Conservation (phyloP, 805 yeast genomes). For the Spathaspora passalidarum region DNA sequence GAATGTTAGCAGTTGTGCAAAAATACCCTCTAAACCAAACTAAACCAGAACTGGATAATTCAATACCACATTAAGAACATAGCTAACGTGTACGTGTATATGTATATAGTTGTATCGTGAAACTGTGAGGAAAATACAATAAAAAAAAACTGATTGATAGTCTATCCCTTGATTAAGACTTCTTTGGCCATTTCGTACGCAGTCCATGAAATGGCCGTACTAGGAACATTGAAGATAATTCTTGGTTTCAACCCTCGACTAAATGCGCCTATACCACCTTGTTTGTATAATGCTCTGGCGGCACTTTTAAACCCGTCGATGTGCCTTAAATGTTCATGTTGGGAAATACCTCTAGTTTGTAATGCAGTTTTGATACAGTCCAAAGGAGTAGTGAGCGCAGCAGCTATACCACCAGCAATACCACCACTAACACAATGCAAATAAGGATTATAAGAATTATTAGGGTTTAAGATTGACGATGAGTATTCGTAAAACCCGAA, state of each 20-base stretch:
- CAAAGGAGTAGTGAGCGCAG: conserved; percentile 90
- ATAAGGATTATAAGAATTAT: conserved; percentile 77
- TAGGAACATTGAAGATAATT: conserved; percentile 87
- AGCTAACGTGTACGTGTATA: background rate
- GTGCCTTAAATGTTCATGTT: conserved; percentile 44
- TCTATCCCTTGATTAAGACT: conserved; percentile 38
- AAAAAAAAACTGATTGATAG: background rate
- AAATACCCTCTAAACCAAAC: background rate
- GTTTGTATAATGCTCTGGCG: conserved; percentile 58
- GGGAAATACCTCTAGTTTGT: conserved; percentile 71
- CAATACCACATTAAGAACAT: background rate
- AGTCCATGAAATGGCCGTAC: conserved; percentile 97
- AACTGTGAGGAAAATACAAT: too few species aligned
- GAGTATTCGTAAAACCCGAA: conserved; percentile 88
- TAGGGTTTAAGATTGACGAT: conserved; percentile 76
- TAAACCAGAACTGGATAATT: background rate
- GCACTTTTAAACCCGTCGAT: conserved; percentile 72
- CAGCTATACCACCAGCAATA: conserved; percentile 91
- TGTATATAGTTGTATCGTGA: background rate
- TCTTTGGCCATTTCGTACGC: conserved; percentile 96
- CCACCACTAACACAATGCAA: conserved; percentile 92
- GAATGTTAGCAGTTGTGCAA: background rate
- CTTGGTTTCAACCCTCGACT: conserved; percentile 86
- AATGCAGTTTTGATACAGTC: conserved; percentile 90
- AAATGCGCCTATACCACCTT: conserved; percentile 67